Evolutionary conservation across 345 rosid genomes (phyloP), one percentile per base, ranked within the genome.

Genomic region (Populus euphratica): DNA sequence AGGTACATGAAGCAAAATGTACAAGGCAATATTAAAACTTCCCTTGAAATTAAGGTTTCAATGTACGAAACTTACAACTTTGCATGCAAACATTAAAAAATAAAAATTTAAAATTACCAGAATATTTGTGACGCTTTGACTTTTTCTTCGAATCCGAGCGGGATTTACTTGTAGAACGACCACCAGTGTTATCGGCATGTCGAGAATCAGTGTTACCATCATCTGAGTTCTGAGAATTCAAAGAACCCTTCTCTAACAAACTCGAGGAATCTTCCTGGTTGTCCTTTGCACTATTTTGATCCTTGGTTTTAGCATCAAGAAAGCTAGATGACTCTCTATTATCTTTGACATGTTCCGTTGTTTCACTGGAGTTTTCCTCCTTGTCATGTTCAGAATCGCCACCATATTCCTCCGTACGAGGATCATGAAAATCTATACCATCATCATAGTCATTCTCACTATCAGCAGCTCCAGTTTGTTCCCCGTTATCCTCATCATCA

Each of bases 101-200:
- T 69, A 69, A 61, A 75, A 54, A 11, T 66, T 5, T 61, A 50
- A 80, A 63, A 23, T 77, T 74, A 87, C 87, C 86, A 72, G 91
- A 88, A 87, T 84, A 87, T 81, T 88, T 93, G n/a, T 83, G 91
- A 23, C 88, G 92, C 80, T 80, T 91, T 27, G 89, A 59, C 84
- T 83, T 96, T 81, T 84, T 88, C 83, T 88, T 93, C 13, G 90
- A 65, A 68, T 83, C 88, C 66, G 86, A 73, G 27, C 73, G 80
- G 23, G 90, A 78, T 80, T 77, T 78, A 86, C 82, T 87, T 75
- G 83, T 80, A 23, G 89, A 81, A 79, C 86, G 90, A 43, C 80
- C 83, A 80, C 83, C 77, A 23, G 35, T 50, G 21, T 52, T 72
- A 66, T 52, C 65, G 33, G 21, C 79, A 78, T 47, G 78, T 16